phyloP scores from a whole-genome alignment of 441 rosid species.

The Corymbia calophylla region DNA sequence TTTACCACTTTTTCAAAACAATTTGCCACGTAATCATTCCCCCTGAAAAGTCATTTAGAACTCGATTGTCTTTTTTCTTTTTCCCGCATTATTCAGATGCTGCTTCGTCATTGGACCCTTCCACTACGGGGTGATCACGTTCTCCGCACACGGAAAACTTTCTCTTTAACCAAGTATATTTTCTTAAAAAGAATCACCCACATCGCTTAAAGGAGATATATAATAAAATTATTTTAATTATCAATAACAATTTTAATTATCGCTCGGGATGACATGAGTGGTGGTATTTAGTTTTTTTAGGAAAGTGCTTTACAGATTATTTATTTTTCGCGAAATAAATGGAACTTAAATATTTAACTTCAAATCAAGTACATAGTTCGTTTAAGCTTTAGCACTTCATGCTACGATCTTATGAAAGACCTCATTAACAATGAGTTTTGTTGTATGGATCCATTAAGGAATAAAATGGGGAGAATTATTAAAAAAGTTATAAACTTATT shows the following conservation, averaged over 20 bases:
- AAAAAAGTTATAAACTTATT: too few species aligned
- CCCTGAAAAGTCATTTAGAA: not conserved
- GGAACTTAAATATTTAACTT: not conserved
- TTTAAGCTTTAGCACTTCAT: not conserved
- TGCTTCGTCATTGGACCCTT: not conserved
- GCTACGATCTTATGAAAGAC: not conserved
- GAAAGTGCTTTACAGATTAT: not conserved
- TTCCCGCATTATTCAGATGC: not conserved
- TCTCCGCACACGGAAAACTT: not conserved
- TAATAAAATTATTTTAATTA: not conserved
- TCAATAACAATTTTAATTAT: not conserved
- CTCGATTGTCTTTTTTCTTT: not conserved
- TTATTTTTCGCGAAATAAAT: not conserved
- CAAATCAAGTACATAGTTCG: not conserved
- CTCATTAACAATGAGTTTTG: not conserved
- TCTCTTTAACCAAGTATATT: too few species aligned
- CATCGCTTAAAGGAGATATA: accelerated
- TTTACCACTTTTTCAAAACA: not conserved
- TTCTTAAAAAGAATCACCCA: too few species aligned
- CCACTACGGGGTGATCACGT: not conserved
- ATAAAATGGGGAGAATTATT: too few species aligned
- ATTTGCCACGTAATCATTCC: not conserved
- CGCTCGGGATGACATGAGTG: accelerated
- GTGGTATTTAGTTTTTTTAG: not conserved
- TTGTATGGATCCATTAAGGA: not conserved